These are phyloP conservation scores for Cymbidium sinense DNA, from an alignment of 106 monocot species.

Conservation along the genomic window DNA sequence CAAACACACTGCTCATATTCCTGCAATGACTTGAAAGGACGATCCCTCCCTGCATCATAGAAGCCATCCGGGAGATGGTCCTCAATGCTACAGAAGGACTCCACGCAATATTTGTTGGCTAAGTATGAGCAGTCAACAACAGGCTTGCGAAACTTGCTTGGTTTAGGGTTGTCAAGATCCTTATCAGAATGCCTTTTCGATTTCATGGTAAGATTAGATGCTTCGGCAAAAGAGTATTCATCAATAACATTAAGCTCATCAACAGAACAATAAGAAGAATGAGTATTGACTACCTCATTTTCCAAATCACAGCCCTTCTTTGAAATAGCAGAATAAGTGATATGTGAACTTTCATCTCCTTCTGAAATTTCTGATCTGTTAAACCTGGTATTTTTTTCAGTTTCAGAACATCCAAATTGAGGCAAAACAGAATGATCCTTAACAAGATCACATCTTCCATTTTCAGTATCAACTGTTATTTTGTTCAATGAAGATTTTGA, in stretches of 20 bases:
- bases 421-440: conserved; percentile 8
- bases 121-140: conserved; percentile 39
- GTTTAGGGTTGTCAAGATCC: conserved; percentile 77
- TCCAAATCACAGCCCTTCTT: conserved; percentile 25
- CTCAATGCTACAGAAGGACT: conserved; percentile 73
- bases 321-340: conserved; percentile 22
- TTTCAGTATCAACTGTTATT: conserved; percentile 3
- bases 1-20: conserved; percentile 44
- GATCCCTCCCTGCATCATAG: conserved; percentile 97
- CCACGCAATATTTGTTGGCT: conserved; percentile 69
- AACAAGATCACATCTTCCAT: conserved; percentile 10
- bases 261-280: conserved; percentile 1
- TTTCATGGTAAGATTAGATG: conserved; percentile 31
- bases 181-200: conserved; percentile 77
- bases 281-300: conserved; percentile 19
- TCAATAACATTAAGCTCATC: conserved; percentile 10
- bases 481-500: conserved; percentile 18
- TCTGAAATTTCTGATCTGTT: conserved; percentile 8
- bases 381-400: conserved; percentile 11
- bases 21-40: conserved; percentile 60
- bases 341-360: conserved; percentile 24
- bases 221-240: conserved; percentile 22
- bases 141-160: conserved; percentile 61
- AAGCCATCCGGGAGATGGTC: conserved; percentile 94
- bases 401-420: conserved; percentile 12